Conservation (phyloP, 352 stramenopile genomes). For the Phytophthora hibernalis region DNA sequence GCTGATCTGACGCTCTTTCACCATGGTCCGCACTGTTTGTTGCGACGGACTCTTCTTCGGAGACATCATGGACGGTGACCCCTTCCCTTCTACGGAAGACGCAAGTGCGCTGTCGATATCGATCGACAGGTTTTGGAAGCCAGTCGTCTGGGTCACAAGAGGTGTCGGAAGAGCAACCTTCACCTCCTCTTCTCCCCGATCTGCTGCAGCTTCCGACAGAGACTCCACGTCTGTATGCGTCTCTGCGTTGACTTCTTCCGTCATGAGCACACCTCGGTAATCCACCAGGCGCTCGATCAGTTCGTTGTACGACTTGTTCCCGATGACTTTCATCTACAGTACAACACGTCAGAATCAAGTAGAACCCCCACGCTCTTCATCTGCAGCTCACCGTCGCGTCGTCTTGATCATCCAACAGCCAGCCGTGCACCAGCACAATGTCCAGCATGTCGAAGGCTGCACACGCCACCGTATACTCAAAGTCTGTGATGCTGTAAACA, state of each 20-base stretch:
- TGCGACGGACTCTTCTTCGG: constrained; percentile 71
- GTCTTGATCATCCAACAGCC: constrained; percentile 96
- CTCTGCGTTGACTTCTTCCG: constrained; percentile 42
- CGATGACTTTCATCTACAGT: constrained; percentile 73
- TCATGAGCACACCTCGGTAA: constrained; percentile 79
- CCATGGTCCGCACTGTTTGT: constrained; percentile 74
- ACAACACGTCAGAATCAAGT: constrained; percentile 11
- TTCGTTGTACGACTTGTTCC: constrained; percentile 97
- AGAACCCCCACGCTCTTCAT: background rate
- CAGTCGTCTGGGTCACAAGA: constrained; percentile 16
- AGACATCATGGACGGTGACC: constrained; percentile 33
- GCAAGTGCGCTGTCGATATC: constrained; percentile 35
- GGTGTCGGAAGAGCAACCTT: constrained; percentile 23
- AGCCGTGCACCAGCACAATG: constrained; percentile 97
- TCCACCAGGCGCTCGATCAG: constrained; percentile 95
- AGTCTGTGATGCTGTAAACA: constrained; percentile 76
- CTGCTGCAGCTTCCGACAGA: background rate
- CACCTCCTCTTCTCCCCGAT: constrained; percentile 22
- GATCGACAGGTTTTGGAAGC: constrained; percentile 53
- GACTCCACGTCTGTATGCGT: background rate
- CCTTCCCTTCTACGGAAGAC: background rate
- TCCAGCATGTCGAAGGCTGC: constrained; percentile 97
- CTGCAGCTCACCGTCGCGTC: constrained; percentile 65
- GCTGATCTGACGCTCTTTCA: constrained; percentile 81
- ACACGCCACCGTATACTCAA: constrained; percentile 96